phyloP scores from a whole-genome alignment of 352 stramenopile species.

The Peronosclerospora sorghi region DNA sequence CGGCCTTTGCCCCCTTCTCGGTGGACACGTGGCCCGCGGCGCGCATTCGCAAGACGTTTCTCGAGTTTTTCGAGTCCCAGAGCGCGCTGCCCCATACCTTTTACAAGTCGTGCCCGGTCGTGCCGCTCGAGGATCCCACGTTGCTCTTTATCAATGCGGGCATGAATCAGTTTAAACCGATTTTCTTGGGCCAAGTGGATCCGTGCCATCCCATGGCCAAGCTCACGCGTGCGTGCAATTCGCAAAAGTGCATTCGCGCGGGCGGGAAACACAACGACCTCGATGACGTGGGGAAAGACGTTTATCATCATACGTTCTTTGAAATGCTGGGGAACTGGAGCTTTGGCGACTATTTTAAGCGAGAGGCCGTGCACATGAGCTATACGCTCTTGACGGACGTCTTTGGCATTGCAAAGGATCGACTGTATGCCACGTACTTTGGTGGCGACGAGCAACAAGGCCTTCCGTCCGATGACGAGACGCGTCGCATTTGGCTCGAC shows the following conservation, averaged over 20 bases:
- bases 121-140: conserved; percentile 96
- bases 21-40: conserved; percentile 84
- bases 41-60: conserved; percentile 95
- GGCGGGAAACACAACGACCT: conserved; percentile 99
- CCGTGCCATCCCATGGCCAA: conserved; percentile 87
- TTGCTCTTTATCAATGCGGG: conserved; percentile 99
- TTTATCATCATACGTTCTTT: conserved; percentile 99
- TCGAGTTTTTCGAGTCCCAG: conserved; percentile 95
- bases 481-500: conserved; percentile 83
- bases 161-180: conserved; percentile 99
- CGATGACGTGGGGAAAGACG: conserved; percentile 98
- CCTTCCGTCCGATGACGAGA: conserved; percentile 86
- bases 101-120: conserved; percentile 92
- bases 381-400: conserved; percentile 95
- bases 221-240: conserved; percentile 90
- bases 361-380: conserved; percentile 94
- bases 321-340: conserved; percentile 99
- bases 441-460: conserved; percentile 85
- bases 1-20: conserved; percentile 16
- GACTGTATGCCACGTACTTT: conserved; percentile 99
- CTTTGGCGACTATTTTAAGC: conserved; percentile 99
- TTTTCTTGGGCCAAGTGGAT: conserved; percentile 97
- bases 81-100: conserved; percentile 83
- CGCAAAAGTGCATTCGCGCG: conserved; percentile 99
- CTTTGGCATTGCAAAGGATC: conserved; percentile 88